Base-by-base conservation (phyloP, 257 asterid species). In the Coffea canephora region DNA sequence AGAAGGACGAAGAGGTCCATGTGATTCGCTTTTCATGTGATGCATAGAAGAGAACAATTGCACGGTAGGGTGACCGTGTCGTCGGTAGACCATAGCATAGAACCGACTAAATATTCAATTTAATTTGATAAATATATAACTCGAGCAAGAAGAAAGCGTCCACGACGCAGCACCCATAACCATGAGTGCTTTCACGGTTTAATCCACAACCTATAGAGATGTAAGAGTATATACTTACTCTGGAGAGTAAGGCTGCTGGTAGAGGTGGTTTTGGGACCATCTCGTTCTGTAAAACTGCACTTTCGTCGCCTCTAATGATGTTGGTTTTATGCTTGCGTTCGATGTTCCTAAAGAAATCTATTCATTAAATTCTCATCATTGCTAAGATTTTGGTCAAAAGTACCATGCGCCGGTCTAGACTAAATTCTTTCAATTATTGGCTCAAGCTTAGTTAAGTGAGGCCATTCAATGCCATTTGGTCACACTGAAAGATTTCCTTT, bases 391-490 rank as follows among this genome's bases (percentile, higher is more conserved):
- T 52, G 54, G 64, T 52, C 71, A 52, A 66, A 74, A 62, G 41
- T 36, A 65, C 0, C 21, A 64, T 57, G 80, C 71, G 50, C 46
- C 61, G 80, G 77, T 75, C 80, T n/a, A n/a, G 27, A 31, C 43
- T 3, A 39, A 39, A 39, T 39, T 46, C 70, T 45, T 36, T 66
- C 55, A 67, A 74, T 68, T 72, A 74, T 54, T 61, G 69, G 64
- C 70, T 54, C 62, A 39, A 55, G 50, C 64, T 39, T 39, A 39
- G 25, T 43, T 55, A 65, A 65, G 16, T 52, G 31, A 39, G 76
- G 19, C 80, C 71, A 62, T 74, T 19, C 43, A 69, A 65, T 54
- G 71, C 80, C 83, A 73, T 34, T 41, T 41, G 71, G 71, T 49
- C 23, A 9, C 39, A 4, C 7, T 46, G 12, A 36, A 55, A 67